phyloP scores from a whole-genome alignment of 2,329 filamentous ascomycete species.

The Lachnellula willkommii region DNA sequence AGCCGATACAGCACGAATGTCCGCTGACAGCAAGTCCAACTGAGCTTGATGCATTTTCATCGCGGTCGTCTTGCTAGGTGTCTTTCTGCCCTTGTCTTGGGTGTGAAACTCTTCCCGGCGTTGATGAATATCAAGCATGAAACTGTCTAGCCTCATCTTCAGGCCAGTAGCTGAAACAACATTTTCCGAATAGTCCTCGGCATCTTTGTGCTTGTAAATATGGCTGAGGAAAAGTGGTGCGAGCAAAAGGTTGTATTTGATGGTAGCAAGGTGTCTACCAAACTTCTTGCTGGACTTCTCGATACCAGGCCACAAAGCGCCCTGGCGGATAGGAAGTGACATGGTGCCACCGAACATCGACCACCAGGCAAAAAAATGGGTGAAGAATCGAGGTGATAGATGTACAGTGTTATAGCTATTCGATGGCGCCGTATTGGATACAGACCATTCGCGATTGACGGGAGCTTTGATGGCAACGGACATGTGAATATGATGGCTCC shows the following conservation, averaged over 20 bases:
- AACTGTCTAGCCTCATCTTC: constrained; percentile 91
- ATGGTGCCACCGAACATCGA: constrained; percentile 91
- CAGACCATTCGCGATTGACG: constrained; percentile 77
- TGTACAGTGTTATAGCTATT: constrained; percentile 96
- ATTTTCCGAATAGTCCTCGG: constrained; percentile 73
- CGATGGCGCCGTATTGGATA: constrained; percentile 68
- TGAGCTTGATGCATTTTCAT: constrained; percentile 97
- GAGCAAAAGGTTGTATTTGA: constrained; percentile 92
- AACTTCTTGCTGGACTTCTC: constrained; percentile 99
- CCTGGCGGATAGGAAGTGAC: constrained; percentile 91
- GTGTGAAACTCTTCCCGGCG: constrained; percentile 87
- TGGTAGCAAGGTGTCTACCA: constrained; percentile 90
- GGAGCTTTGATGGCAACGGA: constrained; percentile 89
- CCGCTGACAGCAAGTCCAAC: constrained; percentile 83
- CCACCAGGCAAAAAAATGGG: constrained; percentile 98
- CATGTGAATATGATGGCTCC: constrained; percentile 93
- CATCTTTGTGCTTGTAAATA: constrained; percentile 97
- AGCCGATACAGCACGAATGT: constrained; percentile 89
- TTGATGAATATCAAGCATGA: constrained; percentile 95
- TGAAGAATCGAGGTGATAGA: constrained; percentile 91
- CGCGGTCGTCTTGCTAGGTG: constrained; percentile 75
- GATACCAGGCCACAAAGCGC: constrained; percentile 80
- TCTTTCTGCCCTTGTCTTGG: constrained; percentile 68
- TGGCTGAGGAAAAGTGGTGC: constrained; percentile 93
- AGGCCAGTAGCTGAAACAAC: constrained; percentile 89